Evolutionary conservation across 352 stramenopile species (phyloP), one percentile per base, ranked within the genome.

Genomic region (Detonula confervacea): DNA sequence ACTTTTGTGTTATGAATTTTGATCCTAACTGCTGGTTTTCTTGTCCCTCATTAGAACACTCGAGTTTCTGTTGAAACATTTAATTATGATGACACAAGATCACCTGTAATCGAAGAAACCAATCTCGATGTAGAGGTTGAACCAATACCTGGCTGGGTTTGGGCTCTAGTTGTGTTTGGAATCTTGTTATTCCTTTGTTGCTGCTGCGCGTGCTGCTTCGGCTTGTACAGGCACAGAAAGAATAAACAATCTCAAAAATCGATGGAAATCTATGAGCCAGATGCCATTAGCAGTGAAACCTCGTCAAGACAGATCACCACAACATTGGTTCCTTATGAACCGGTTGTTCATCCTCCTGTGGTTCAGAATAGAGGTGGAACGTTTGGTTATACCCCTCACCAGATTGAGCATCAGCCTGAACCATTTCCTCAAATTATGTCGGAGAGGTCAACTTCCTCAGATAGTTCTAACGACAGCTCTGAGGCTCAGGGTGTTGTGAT

Each of bases 171-270:
- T 1, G 47, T 29, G 1, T 22, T 73, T 4, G 46, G 2, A 24
- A 27, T 73, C 16, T 30, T 63, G 7, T 4, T 73, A 20, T 30
- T 73, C 7, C 18, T 73, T 30, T 73, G 64, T 30, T 63, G 46
- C 18, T 29, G 24, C 22, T 62, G 47, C 49, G 18, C 62, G 18
- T 73, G 64, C 20, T 56, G 47, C 25, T 44, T 62, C 6, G 11
- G 54, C 16, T 62, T 60, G 51, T 25, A 46, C 27, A 20, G 24
- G 18, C 12, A 44, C 54, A 62, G 47, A 29, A 30, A 30, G 18
- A n/a, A 8, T 14, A 24, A 30, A 30, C 47, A 30, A 24, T 57
- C 16, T 57, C 14, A 52, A 52, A 24, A 16, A 52, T n/a, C n/a
- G n/a, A n/a, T n/a, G n/a, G n/a, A n/a, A n/a, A n/a, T n/a, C n/a